Conservation (phyloP, 2,329 filamentous ascomycete genomes). For the Fusarium subglutinans region DNA sequence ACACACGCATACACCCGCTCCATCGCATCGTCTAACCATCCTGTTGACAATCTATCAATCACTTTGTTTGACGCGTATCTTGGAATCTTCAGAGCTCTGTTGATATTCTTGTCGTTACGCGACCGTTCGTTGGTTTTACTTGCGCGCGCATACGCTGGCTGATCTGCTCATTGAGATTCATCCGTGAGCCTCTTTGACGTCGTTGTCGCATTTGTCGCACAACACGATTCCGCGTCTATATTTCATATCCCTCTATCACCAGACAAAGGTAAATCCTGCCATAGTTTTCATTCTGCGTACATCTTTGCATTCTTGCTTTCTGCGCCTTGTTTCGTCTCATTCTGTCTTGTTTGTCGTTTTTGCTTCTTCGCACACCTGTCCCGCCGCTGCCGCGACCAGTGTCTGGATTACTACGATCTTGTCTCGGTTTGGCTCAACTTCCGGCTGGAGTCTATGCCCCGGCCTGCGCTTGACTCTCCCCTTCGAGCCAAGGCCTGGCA, state of each 20-base stretch:
- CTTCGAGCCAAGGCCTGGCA: constrained; percentile 31
- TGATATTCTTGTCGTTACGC: constrained; percentile 30
- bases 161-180: background rate
- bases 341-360: constrained; percentile 3
- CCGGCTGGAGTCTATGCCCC: constrained; percentile 27
- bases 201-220: constrained; percentile 39
- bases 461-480: constrained; percentile 24
- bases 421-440: constrained; percentile 28
- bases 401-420: constrained; percentile 31
- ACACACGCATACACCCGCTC: constrained; percentile 39
- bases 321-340: constrained; percentile 15
- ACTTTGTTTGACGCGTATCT: constrained; percentile 14
- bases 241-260: constrained; percentile 37
- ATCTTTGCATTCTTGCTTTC: constrained; percentile 17
- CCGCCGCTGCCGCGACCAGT: constrained; percentile 26
- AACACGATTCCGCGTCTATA: constrained; percentile 42
- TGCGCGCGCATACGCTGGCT: constrained; percentile 14
- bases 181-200: constrained; percentile 28
- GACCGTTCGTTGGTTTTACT: constrained; percentile 30
- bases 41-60: constrained; percentile 13
- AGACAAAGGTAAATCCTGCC: constrained; percentile 39
- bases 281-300: background rate
- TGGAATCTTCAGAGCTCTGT: constrained; percentile 21
- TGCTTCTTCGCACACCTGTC: constrained; percentile 17
- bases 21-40: constrained; percentile 40